A percentile compares a stretch with the other conserved stretches of the same genome.
phyloP scores from a whole-genome alignment of 768 basidiomycete species.

The Lentinula sp. region DNA sequence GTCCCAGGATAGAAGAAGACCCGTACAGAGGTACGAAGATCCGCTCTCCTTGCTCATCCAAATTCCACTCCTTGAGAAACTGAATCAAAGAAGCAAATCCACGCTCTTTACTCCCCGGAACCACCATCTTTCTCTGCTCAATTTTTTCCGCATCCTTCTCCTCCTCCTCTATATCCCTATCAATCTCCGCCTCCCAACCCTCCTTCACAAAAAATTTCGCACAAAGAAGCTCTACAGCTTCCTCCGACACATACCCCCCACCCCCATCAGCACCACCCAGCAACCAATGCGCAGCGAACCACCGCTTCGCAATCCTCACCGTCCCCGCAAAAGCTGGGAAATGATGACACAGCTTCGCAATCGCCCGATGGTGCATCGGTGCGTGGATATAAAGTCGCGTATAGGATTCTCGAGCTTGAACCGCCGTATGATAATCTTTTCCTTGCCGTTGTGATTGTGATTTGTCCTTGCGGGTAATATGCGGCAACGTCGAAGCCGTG shows the following conservation, averaged over 20 bases:
- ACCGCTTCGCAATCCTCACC: conserved; percentile 84
- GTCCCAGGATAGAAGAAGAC: conserved; percentile 8
- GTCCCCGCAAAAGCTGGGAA: conserved; percentile 79
- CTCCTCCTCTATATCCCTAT: conserved; percentile 23
- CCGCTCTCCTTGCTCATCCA: conserved; percentile 46
- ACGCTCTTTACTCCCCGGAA: conserved; percentile 72
- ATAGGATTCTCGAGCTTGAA: conserved; percentile 55
- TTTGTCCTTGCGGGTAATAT: conserved; percentile 20
- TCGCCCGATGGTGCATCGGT: conserved; percentile 80
- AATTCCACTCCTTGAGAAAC: conserved; percentile 79
- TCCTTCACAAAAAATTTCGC: conserved; percentile 68
- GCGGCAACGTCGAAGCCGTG: conserved; percentile 30
- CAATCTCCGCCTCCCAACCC: conserved; percentile 24
- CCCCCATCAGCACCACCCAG: conserved; percentile 34
- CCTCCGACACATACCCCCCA: conserved; percentile 54
- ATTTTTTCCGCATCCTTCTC: conserved; percentile 23
- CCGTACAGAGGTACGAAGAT: conserved; percentile 69
- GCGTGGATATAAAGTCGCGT: conserved; percentile 69
- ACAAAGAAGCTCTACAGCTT: conserved; percentile 82
- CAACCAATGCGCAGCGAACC: conserved; percentile 89
- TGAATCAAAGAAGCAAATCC: conserved; percentile 73
- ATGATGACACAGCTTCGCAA: conserved; percentile 74
- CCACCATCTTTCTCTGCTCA: conserved; percentile 14
- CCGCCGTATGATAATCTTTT: conserved; percentile 48
- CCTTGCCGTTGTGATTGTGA: conserved; percentile 29